Evolutionary conservation across 345 rosid genomes (phyloP), one percentile per base, ranked within the genome.

Genomic region (Linum lewisii): DNA sequence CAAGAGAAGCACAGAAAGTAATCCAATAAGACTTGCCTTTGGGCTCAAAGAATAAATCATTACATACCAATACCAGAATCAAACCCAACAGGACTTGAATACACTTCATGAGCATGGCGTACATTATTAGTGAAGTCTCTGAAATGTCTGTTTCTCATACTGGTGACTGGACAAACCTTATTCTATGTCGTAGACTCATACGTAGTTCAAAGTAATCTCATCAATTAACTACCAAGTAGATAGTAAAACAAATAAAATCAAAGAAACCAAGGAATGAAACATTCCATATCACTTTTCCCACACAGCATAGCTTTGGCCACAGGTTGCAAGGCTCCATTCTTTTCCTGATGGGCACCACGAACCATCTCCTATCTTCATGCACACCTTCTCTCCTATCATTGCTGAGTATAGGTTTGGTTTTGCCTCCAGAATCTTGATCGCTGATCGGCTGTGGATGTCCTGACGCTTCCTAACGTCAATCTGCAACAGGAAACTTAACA

Each of bases 361-460:
- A 32, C 85, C 92, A 23, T 86, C 88, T 49, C 98, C 96, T 42
- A 91, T 72, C 79, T 91, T 91, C 92, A 87, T 81, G 61, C 87
- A 80, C 38, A 90, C 57, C 59, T 84, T 87, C 65, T 83, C 98
- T 29, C 85, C 98, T 24, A 84, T 73, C 54, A 80, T 64, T 47
- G 98, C 95, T 22, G 88, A 78, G 59, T 84, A 91, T 54, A 91
- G 77, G 64, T 81, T 84, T 45, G 89, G 74, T 54, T 78, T 75
- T 7, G 95, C 87, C 70, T 84, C 86, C 57, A 82, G 42, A 64
- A 88, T 73, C 21, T 62, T 72, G 57, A 91, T 59, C 18, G 84
- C 62, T 54, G 92, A 85, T 59, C 95, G 71, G 69, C 90, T 82
- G 55, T 80, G 80, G 52, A 91, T 81, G 72, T 75, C 92, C 66